A percentile compares a stretch with the other conserved stretches of the same genome.
These are phyloP conservation scores for Zygoascus biomembranicola DNA, from an alignment of 805 yeast genomes.

Conservation along the genomic window DNA sequence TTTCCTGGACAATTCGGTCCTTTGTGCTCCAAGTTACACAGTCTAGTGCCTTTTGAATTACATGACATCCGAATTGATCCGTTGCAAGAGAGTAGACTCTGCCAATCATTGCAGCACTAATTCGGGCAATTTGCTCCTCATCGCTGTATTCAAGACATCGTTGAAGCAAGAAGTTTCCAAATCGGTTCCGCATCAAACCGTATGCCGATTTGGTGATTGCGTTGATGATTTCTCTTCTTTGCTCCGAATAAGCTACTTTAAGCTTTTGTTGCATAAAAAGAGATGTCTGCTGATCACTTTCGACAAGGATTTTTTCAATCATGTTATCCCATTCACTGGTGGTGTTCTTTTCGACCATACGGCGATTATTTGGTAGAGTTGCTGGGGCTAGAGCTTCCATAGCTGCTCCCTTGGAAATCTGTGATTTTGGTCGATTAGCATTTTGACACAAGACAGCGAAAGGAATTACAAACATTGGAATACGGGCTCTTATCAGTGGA, in stretches of 20 bases:
- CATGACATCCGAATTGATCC: slow-evolving; percentile 36
- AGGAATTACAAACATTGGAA: too few species aligned
- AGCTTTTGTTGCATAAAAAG: slow-evolving; percentile 34
- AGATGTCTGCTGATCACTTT: slow-evolving; percentile 36
- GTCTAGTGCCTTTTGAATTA: slow-evolving; percentile 34
- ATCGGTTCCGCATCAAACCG: slow-evolving; percentile 32
- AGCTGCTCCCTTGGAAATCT: not conserved
- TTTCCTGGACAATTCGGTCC: slow-evolving; percentile 29
- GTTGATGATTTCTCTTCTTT: slow-evolving; percentile 24
- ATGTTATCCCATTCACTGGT: slow-evolving; percentile 26
- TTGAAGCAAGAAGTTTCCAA: slow-evolving; percentile 36
- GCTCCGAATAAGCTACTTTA: slow-evolving; percentile 23
- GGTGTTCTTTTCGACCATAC: slow-evolving; percentile 22
- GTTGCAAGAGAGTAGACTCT: slow-evolving; percentile 26
- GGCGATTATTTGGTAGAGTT: slow-evolving; percentile 23
- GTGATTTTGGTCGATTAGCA: too few species aligned
- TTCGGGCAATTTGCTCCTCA: slow-evolving; percentile 20
- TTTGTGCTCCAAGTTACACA: slow-evolving; percentile 24
- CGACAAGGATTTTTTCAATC: slow-evolving; percentile 26
- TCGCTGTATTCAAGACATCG: slow-evolving; percentile 32
- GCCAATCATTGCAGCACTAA: slow-evolving; percentile 24
- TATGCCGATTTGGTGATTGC: slow-evolving; percentile 24
- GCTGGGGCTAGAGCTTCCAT: not conserved
- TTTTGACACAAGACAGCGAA: too few species aligned
- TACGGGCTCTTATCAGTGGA: too few species aligned